Percentiles rank a stretch among this genome's conserved stretches.
phyloP scores from a whole-genome alignment of 1,284 basidiomycete species.

The Moesziomyces globuligerus region DNA sequence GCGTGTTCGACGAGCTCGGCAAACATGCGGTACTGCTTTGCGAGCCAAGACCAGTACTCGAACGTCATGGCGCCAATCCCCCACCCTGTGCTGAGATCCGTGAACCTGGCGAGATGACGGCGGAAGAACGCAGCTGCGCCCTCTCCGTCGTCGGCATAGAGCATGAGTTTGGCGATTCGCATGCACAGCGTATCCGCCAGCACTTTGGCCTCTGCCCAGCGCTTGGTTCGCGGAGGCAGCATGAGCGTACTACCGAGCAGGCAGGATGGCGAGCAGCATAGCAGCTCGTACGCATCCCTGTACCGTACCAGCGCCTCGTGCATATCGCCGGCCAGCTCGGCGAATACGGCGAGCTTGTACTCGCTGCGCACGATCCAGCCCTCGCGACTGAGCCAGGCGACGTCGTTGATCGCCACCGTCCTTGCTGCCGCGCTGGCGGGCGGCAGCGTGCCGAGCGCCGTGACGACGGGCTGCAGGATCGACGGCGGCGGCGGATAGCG shows the following conservation, averaged over 20 bases:
- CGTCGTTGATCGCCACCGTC: conserved; percentile 16
- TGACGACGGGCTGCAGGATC: conserved; percentile 54
- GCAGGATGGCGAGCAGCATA: conserved; percentile 27
- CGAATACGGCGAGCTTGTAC: conserved; percentile 95
- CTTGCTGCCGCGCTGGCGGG: neutral
- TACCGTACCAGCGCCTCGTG: conserved; percentile 68
- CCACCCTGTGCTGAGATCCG: conserved; percentile 89
- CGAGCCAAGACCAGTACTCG: conserved; percentile 97
- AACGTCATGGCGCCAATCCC: conserved; percentile 96
- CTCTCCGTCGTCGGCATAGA: conserved; percentile 83
- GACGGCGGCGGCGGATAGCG: conserved; percentile 70
- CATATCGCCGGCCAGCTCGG: conserved; percentile 92
- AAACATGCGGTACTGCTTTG: conserved; percentile 75
- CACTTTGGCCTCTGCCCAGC: conserved; percentile 98
- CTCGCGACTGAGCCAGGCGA: conserved; percentile 74
- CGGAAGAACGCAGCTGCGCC: conserved; percentile 79
- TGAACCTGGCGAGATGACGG: conserved; percentile 83
- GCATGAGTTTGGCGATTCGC: conserved; percentile 72
- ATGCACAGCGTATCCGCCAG: conserved; percentile 75
- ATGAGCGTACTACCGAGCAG: conserved; percentile 77
- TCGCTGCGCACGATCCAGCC: conserved; percentile 97
- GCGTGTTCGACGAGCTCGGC: conserved; percentile 56
- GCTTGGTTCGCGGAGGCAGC: conserved; percentile 88
- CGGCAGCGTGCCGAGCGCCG: conserved; percentile 24
- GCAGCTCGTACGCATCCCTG: conserved; percentile 32